Percentiles rank a stretch among this genome's conserved stretches.
Evolutionary conservation across 78 protist genomes (phyloP).

Genomic region (Mantamonas sphyraenae): DNA sequence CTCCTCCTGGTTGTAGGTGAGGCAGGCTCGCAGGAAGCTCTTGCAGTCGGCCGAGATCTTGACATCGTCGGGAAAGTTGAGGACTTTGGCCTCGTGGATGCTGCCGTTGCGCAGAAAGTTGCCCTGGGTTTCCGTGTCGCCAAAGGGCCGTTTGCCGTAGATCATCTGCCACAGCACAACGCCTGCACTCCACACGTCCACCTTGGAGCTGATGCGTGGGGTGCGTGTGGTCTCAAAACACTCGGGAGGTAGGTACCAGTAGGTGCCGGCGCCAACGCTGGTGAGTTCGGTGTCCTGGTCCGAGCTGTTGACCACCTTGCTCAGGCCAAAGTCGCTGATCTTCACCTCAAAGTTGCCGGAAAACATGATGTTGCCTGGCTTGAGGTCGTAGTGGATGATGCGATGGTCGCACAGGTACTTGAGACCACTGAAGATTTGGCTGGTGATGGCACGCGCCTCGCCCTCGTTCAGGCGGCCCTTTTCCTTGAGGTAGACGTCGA

Average conservation of each 20-base stretch:
- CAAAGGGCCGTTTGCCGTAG: slow-evolving; percentile 73
- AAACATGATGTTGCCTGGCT: slow-evolving; percentile 81
- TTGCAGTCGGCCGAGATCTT: slow-evolving; percentile 5
- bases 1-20: slow-evolving; percentile 10
- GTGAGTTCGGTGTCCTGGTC: slow-evolving; percentile 66
- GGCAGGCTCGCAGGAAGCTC: slow-evolving; percentile 41
- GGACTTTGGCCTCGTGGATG: no score
- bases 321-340: slow-evolving; percentile 84
- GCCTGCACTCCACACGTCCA: slow-evolving; percentile 86
- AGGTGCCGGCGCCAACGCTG: slow-evolving; percentile 88
- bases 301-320: slow-evolving; percentile 50
- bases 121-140: no score
- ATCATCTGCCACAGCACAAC: slow-evolving; percentile 72
- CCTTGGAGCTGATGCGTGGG: slow-evolving; percentile 50
- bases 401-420: slow-evolving; percentile 45
- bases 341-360: background rate
- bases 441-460: slow-evolving; percentile 46
- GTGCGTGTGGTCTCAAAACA: slow-evolving; percentile 41
- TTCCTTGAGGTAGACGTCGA: slow-evolving; percentile 44
- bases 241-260: slow-evolving; percentile 92
- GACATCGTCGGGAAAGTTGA: no score
- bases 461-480: slow-evolving; percentile 31
- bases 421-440: slow-evolving; percentile 65
- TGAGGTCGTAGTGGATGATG: slow-evolving; percentile 89
- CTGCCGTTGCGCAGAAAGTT: no score